phyloP scores from a whole-genome alignment of 2,329 filamentous ascomycete species.

The Apiospora arundinis region DNA sequence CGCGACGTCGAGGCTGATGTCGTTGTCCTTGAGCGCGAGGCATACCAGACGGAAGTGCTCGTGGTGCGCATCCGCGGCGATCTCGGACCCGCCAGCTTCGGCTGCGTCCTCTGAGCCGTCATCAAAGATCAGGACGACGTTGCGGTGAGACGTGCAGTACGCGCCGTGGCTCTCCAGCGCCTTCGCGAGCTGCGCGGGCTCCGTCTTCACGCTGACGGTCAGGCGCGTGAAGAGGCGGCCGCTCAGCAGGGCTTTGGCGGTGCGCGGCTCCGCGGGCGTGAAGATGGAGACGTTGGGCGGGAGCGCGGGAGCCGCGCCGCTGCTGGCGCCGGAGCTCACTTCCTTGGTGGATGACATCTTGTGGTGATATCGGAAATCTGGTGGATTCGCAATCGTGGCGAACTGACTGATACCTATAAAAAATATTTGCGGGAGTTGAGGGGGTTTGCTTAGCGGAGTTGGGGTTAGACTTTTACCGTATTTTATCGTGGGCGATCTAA shows the following conservation, averaged over 20 bases:
- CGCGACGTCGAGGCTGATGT: not conserved
- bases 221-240: slow-evolving; percentile 11
- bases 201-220: not conserved
- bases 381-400: not conserved
- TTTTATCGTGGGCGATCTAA: not conserved
- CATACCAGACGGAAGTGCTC: slow-evolving; percentile 12
- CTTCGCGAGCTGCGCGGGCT: not conserved
- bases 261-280: not conserved
- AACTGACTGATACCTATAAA: not conserved
- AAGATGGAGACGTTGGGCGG: slow-evolving; percentile 5
- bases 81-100: not conserved
- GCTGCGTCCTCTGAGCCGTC: not conserved
- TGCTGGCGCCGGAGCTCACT: not conserved
- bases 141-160: slow-evolving; percentile 4
- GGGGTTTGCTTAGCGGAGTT: not conserved
- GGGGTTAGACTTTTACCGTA: not conserved
- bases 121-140: slow-evolving; percentile 1
- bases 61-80: not conserved
- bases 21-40: slow-evolving; percentile 2
- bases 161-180: not conserved
- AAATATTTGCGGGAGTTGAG: not conserved
- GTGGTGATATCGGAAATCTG: not conserved
- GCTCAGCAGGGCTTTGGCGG: slow-evolving; percentile 7
- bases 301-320: not conserved
- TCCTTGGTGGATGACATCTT: not conserved